Evolutionary conservation across 306 rosid species (phyloP).

Genomic region (Lathyrus sativus): DNA sequence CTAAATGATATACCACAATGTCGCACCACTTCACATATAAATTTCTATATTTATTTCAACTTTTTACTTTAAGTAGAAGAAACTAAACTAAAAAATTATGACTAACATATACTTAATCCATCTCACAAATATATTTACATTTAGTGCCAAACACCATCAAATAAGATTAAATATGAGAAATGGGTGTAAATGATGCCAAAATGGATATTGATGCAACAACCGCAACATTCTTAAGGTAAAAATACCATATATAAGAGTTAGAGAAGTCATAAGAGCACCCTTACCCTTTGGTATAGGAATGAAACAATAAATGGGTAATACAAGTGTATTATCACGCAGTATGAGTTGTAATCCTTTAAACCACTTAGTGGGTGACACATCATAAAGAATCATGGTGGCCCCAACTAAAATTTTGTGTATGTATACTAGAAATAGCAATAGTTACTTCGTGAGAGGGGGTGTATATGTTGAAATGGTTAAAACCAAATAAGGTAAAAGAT

Average conservation of each 20-base stretch:
- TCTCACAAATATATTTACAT: too few relatives aligned
- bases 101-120: too few relatives aligned
- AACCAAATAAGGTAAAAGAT: constrained; percentile 40
- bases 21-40: too few relatives aligned
- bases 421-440: constrained; percentile 42
- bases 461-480: constrained; percentile 19
- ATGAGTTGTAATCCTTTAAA: constrained; percentile 76
- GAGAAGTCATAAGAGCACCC: constrained; percentile 10
- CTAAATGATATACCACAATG: too few relatives aligned
- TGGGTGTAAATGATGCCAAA: neutral
- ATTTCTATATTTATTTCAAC: too few relatives aligned
- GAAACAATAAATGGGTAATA: neutral
- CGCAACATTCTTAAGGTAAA: constrained; percentile 24
- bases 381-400: constrained; percentile 60
- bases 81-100: too few relatives aligned
- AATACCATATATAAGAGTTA: constrained; percentile 16
- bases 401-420: constrained; percentile 37
- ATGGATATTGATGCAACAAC: constrained; percentile 24
- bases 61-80: too few relatives aligned
- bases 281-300: constrained; percentile 39
- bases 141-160: too few relatives aligned
- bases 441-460: constrained; percentile 33
- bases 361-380: constrained; percentile 91
- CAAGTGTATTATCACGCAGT: constrained; percentile 1
- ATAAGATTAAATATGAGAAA: neutral